phyloP scores from a whole-genome alignment of 176 grass and related monocot species.

The Aegilops longissima region DNA sequence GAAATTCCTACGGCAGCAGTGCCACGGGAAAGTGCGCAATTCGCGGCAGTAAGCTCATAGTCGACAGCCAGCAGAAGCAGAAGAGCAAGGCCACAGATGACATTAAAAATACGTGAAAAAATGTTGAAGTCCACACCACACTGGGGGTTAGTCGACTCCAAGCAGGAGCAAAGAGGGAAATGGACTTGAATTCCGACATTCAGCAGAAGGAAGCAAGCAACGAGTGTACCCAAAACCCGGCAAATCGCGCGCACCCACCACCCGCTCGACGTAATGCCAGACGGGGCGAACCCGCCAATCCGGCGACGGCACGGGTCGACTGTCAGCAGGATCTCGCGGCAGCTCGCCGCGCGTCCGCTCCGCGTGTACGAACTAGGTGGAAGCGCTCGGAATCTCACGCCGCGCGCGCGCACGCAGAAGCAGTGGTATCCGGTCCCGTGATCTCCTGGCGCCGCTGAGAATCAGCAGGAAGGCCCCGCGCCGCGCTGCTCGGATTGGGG shows the following conservation, averaged over 20 bases:
- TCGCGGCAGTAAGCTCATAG: background rate
- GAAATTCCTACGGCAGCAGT: background rate
- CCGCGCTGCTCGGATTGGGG: too few species aligned
- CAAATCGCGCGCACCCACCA: background rate
- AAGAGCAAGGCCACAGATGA: background rate
- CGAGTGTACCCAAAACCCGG: background rate
- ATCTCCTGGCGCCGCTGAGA: too few species aligned
- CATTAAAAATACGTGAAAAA: background rate
- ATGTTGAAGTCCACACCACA: background rate
- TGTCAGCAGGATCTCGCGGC: too few species aligned
- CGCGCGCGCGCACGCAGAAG: too few species aligned
- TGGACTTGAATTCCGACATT: background rate
- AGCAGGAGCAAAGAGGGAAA: background rate
- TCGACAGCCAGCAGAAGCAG: background rate
- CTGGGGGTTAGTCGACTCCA: background rate
- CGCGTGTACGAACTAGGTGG: too few species aligned
- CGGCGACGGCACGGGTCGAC: background rate
- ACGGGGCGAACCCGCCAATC: background rate
- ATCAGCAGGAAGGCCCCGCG: too few species aligned
- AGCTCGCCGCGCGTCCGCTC: too few species aligned
- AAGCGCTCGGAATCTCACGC: too few species aligned
- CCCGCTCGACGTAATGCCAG: constrained; percentile 16
- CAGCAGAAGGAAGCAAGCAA: background rate
- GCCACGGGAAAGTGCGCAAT: background rate
- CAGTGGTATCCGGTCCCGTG: too few species aligned